Conservation (phyloP, 495 filamentous ascomycete genomes). For the Aspergillus conjunctus region DNA sequence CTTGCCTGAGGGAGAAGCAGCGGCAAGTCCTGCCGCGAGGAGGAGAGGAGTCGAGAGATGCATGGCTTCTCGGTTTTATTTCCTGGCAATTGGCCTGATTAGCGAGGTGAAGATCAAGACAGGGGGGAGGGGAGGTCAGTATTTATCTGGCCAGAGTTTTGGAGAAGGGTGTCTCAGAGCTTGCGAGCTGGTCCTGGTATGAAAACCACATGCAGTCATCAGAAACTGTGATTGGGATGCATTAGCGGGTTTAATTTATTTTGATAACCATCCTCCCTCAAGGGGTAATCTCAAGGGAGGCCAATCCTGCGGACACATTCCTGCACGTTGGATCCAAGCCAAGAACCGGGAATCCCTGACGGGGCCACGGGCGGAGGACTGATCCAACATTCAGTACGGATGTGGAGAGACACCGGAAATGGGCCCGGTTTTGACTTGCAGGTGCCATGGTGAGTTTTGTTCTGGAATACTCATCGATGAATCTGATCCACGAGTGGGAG, state of each 20-base stretch:
- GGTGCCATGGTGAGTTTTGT: too few relatives aligned
- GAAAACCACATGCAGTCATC: conserved; percentile 17
- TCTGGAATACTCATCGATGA: too few relatives aligned
- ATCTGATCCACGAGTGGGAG: too few relatives aligned
- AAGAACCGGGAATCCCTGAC: background rate
- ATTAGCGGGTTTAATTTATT: conserved; percentile 5
- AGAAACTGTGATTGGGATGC: conserved; percentile 18
- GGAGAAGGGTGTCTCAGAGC: background rate
- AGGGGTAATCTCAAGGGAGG: background rate
- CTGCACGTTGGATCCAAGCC: background rate
- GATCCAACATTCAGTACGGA: background rate
- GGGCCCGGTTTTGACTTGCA: too few relatives aligned
- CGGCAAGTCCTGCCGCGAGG: conserved; percentile 20
- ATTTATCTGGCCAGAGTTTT: background rate
- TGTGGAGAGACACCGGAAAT: too few relatives aligned
- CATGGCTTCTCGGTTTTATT: conserved; percentile 8
- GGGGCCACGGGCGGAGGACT: background rate
- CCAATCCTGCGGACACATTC: background rate
- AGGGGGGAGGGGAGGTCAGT: background rate
- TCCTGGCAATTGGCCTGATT: background rate
- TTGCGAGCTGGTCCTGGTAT: conserved; percentile 4
- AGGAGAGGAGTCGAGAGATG: conserved; percentile 20
- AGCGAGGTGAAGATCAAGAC: background rate
- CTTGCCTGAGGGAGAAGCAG: conserved; percentile 20
- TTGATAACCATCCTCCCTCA: background rate